Percentiles rank a stretch among this genome's conserved stretches.
Evolutionary conservation across 441 rosid species (phyloP).

Genomic region (Sinapis alba): DNA sequence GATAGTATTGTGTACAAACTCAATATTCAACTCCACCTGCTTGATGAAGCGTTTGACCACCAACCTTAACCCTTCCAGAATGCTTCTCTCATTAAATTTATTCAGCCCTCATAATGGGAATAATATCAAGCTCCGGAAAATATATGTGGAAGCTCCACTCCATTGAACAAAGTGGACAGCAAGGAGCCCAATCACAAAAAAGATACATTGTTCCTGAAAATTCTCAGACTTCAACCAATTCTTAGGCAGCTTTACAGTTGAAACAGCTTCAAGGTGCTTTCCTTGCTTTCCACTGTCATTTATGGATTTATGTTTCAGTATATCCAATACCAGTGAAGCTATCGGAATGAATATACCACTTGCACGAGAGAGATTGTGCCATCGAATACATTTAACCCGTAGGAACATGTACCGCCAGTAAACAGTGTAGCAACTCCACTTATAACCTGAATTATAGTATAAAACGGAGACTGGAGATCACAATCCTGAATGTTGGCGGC

Average conservation of each 20-base stretch:
- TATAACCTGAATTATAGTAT: conserved; percentile 68
- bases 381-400: conserved; percentile 74
- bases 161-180: conserved; percentile 76
- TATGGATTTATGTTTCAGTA: conserved; percentile 75
- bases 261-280: conserved; percentile 58
- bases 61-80: conserved; percentile 59
- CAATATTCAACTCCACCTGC: conserved; percentile 81
- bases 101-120: conserved; percentile 65
- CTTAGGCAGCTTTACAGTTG: conserved; percentile 79
- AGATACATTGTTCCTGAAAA: conserved; percentile 72
- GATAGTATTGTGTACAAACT: conserved; percentile 79
- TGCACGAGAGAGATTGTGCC: conserved; percentile 76
- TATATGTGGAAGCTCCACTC: conserved; percentile 89
- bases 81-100: conserved; percentile 62
- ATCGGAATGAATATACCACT: conserved; percentile 78
- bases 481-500: neutral
- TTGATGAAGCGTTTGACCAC: conserved; percentile 72
- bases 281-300: conserved; percentile 58
- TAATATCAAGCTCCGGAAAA: conserved; percentile 88
- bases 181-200: conserved; percentile 65
- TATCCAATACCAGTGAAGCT: conserved; percentile 63
- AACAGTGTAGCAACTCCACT: conserved; percentile 75
- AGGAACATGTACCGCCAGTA: conserved; percentile 86
- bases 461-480: conserved; percentile 21
- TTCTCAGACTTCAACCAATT: conserved; percentile 81